Conservation (phyloP, 2,329 filamentous ascomycete genomes). For the Fusarium musae region DNA sequence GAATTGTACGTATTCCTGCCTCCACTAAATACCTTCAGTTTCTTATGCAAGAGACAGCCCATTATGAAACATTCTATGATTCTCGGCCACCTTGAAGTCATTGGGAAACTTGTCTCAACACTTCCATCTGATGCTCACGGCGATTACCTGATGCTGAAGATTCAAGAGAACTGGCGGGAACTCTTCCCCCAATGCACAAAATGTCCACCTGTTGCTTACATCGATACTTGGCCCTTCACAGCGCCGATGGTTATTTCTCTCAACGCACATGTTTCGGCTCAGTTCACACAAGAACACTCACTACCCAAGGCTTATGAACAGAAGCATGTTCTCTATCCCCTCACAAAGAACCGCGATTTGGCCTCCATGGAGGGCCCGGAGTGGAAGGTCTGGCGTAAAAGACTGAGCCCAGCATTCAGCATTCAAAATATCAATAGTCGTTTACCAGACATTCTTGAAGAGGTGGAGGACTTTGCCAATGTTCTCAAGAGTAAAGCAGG, state of each 20-base stretch:
- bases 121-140: conserved; percentile 31
- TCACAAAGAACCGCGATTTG: conserved; percentile 49
- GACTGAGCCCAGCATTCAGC: conserved; percentile 53
- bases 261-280: conserved; percentile 31
- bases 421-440: conserved; percentile 49
- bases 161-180: conserved; percentile 31
- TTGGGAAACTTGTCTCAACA: conserved; percentile 12
- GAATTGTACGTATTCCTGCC: background rate
- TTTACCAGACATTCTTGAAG: conserved; percentile 52
- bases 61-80: conserved; percentile 38
- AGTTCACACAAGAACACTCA: conserved; percentile 37
- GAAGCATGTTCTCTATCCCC: conserved; percentile 41
- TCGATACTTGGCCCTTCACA: conserved; percentile 47
- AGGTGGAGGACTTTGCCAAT: conserved; percentile 51
- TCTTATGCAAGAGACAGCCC: conserved; percentile 12
- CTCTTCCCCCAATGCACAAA: conserved; percentile 31
- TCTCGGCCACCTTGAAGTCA: conserved; percentile 27
- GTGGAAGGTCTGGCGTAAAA: conserved; percentile 46
- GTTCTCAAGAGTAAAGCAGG: conserved; percentile 22
- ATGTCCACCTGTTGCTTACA: conserved; percentile 43
- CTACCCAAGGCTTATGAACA: conserved; percentile 44
- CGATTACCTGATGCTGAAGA: conserved; percentile 25
- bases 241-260: conserved; percentile 31
- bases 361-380: conserved; percentile 45
- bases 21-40: fast-evolving